Evolutionary conservation across 306 rosid genomes (phyloP), one percentile per base, ranked within the genome.

Genomic region (Parietaria judaica): DNA sequence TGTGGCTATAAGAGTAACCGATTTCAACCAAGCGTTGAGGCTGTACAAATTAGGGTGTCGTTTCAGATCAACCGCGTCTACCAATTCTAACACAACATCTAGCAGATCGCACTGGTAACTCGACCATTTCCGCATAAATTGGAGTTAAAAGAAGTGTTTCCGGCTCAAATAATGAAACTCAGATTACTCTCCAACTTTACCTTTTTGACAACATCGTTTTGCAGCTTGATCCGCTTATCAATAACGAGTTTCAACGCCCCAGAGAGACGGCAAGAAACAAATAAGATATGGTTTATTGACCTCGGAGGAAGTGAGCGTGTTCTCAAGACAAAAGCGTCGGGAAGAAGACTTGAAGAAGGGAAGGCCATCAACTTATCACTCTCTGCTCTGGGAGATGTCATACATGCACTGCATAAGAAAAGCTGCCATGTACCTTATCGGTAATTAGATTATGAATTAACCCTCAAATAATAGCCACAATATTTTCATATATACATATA

Each of bases 311-410:
- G 80, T 57, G 80, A 75, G 61, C 75, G 80, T 6, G 37, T 75
- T 57, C 62, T 75, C 9, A 75, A 70, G 72, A 75, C 80, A 37
- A 75, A 70, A 66, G 80, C 80, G 50, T 51, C 23, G 53, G 80
- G 80, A 11, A 75, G 76, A 57, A 75, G 75, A 56, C 69, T 75
- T 23, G 80, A 75, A 60, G 80, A 70, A 70, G 80, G 80, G 59
- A 75, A 75, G 54, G 80, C 80, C 57, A 75, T 75, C 55, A 75
- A 75, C 63, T 75, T 75, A 67, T 70, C 80, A 36, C 80, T 75
- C 57, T 75, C 80, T 48, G 71, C 80, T 55, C 76, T 75, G 13
- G 80, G 80, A 41, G 80, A 75, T 56, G 80, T 75, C 62, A 75
- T 75, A 52, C 54, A 56, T 55, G 80, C 80, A 9, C 80, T 75